Evolutionary conservation across 805 yeast species (phyloP).

Genomic region (Kregervanrija delftensis): DNA sequence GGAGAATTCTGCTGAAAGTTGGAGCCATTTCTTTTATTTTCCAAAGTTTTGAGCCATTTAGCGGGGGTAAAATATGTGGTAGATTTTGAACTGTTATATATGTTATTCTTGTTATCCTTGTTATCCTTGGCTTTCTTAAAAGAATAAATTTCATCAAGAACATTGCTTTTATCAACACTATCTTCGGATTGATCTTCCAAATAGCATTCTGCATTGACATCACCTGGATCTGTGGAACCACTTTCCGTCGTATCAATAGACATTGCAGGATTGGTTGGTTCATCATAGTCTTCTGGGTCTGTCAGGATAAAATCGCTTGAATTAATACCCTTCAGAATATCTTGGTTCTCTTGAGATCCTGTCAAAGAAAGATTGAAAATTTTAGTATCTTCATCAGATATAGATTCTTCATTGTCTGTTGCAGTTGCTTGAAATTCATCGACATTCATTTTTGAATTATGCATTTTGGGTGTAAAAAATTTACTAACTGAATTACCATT

Average conservation of each 20-base stretch:
- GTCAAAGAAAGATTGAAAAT: background rate
- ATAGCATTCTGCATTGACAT: constrained; percentile 9
- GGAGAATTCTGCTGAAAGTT: constrained; percentile 9
- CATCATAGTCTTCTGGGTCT: constrained; percentile 21
- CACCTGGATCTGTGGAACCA: constrained; percentile 8
- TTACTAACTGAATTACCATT: constrained; percentile 10
- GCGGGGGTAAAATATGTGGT: constrained; percentile 4
- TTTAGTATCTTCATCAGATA: constrained; percentile 8
- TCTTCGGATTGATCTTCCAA: constrained; percentile 4
- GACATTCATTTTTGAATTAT: background rate
- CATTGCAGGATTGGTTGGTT: constrained; percentile 6
- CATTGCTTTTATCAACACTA: constrained; percentile 7
- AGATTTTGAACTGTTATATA: background rate
- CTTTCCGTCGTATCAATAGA: constrained; percentile 2
- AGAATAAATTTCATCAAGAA: constrained; percentile 11
- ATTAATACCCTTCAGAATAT: constrained; percentile 7
- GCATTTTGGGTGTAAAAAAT: constrained; percentile 10
- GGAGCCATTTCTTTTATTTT: background rate
- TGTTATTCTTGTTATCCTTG: background rate
- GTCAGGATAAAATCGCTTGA: constrained; percentile 26
- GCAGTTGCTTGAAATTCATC: constrained; percentile 4
- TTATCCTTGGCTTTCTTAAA: constrained; percentile 1
- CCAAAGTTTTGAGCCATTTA: constrained; percentile 4
- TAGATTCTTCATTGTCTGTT: constrained; percentile 8
- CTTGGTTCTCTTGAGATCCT: constrained; percentile 1